phyloP scores from a whole-genome alignment of 768 basidiomycete genomes.

The Boletus tomentosulus region DNA sequence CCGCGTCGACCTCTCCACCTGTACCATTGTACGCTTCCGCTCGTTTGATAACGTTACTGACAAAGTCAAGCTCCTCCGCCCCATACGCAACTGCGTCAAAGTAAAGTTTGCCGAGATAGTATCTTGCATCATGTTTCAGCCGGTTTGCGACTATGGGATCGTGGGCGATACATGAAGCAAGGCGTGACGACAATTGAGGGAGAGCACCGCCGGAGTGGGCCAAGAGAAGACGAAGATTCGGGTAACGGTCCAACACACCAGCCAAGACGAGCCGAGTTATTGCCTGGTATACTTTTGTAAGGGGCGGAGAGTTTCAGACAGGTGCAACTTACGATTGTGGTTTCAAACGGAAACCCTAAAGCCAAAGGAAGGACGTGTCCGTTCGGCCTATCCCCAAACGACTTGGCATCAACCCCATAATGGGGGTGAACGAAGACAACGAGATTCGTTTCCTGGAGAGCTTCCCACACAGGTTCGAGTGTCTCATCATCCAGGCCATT shows the following conservation, averaged over 20 bases:
- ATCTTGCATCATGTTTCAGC: conserved; percentile 77
- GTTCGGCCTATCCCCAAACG: conserved; percentile 74
- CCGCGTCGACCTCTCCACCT: conserved; percentile 28
- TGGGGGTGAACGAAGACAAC: conserved; percentile 86
- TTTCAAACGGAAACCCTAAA: conserved; percentile 88
- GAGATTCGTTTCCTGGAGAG: conserved; percentile 62
- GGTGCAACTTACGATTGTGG: conserved; percentile 61
- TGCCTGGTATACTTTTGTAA: conserved; percentile 39
- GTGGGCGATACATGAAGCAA: conserved; percentile 82
- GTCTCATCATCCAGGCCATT: conserved; percentile 75
- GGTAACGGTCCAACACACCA: conserved; percentile 77
- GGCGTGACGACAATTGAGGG: conserved; percentile 76
- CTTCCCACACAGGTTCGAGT: conserved; percentile 80
- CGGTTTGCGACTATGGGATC: conserved; percentile 76
- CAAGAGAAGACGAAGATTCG: conserved; percentile 68
- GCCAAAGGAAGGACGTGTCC: conserved; percentile 87
- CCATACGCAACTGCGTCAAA: conserved; percentile 90
- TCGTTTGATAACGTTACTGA: conserved; percentile 64
- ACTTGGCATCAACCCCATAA: conserved; percentile 71
- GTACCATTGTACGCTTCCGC: conserved; percentile 44
- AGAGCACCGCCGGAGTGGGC: conserved; percentile 88
- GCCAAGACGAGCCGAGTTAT: conserved; percentile 77
- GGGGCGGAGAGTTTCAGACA: not conserved
- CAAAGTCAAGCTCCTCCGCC: conserved; percentile 77
- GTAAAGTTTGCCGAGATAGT: conserved; percentile 75